Evolutionary conservation across 805 yeast species (phyloP), one percentile per base, ranked within the genome.

Genomic region (Zygotorulaspora sp.): DNA sequence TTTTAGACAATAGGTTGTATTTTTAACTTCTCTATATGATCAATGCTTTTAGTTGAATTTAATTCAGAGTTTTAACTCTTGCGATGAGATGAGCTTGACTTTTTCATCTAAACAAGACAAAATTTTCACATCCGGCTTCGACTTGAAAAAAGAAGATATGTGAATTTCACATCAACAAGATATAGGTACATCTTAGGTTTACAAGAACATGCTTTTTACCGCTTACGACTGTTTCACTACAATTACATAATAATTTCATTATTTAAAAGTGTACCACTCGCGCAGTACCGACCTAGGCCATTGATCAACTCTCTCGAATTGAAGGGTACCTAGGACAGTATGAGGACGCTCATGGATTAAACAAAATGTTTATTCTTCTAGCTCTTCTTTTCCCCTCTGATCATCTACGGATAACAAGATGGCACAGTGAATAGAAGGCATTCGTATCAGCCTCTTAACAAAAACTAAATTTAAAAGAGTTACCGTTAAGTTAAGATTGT

Each of bases 351-450:
- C 57, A 49, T 45, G 54, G 38, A 36, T 27, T 17, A 18, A 14
- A 31, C 36, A 40, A 38, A 14, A 30, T 42, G 28, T 36, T 14
- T 9, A 29, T 54, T 46, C 22, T 18, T 60, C 65, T 60, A 47
- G 65, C 65, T 41, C 55, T 58, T 57, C 63, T 58, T 60, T 60
- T 60, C 65, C 65, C 65, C 65, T 60, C 63, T 57, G 61, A 37
- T 58, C 65, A 58, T 50, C 62, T 55, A 58, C 50, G 49, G 49
- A 31, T 28, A 32, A 33, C 37, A 44, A 50, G 61, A 54, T 56
- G 63, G 60, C 61, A 58, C 62, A 60, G 65, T 58, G 63, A 59
- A 60, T 60, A 60, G 63, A 58, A 58, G 43, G 65, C 65, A 48
- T 57, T 52, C 62, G 65, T 60, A 60, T 60, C 65, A 52, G 30